Evolutionary conservation across 306 rosid species (phyloP), one percentile per base, ranked within the genome.

Genomic region (Rosa lucieae): DNA sequence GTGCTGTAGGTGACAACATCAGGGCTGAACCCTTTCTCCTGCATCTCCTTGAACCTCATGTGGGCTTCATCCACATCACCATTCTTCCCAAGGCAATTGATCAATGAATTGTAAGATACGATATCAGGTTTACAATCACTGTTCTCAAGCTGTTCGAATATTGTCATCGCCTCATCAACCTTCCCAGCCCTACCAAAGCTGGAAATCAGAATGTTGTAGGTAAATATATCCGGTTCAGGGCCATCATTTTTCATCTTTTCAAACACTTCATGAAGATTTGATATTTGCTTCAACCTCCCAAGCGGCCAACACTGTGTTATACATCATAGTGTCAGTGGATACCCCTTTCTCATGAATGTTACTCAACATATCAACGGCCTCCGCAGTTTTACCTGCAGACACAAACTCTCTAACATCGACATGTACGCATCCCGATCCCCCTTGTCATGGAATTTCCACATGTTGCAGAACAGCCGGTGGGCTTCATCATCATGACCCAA

Each of bases 21-120:
- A 1, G 99, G 97, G 82, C 80, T 84, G 58, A 91, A 61, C 63
- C 99, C 97, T 80, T 85, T 92, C 80, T 94, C 99, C 75, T 86
- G 89, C 99, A 94, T 94, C 89, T 94, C 99, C 82, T 83, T 90
- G 65, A 94, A 94, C 79, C 89, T 87, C 95, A 94, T 92, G 87
- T 94, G 99, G 70, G 94, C 97, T 89, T 94, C 99, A 78, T 91
- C 99, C 80, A 94, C 86, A 82, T 89, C 90, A 52, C 99, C 99
- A 74, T 92, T 91, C 88, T 94, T 94, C 72, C 99, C 99, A 8
- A 92, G 95, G 87, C 93, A 92, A 85, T 94, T 94, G 85, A 94
- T 94, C 91, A 94, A 84, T 73, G 90, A 85, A 80, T 94, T 94
- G 82, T 94, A 94, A 47, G 97, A 85, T 78, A 94, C 53, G 47